phyloP scores from a whole-genome alignment of 768 basidiomycete genomes.

The Trametes elegans region DNA sequence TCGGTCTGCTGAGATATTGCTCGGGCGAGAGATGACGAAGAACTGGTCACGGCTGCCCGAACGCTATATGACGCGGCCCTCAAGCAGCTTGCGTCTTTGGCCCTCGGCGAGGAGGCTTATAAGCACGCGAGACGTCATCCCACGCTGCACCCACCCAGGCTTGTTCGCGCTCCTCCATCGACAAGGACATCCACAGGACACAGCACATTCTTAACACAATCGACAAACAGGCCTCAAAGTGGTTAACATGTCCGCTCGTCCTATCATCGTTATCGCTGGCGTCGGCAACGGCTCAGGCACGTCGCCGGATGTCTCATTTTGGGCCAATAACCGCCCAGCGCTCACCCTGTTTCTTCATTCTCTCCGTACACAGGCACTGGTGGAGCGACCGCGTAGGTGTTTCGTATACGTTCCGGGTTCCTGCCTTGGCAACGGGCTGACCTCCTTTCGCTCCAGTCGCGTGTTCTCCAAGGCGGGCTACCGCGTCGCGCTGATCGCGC shows the following conservation, averaged over 20 bases:
- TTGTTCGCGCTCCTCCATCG: not conserved
- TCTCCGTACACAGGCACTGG: constrained; percentile 33
- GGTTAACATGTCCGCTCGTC: constrained; percentile 28
- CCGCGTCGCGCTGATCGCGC: constrained; percentile 39
- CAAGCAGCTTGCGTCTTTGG: not conserved
- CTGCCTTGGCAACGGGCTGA: not conserved
- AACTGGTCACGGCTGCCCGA: not conserved
- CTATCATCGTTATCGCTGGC: constrained; percentile 41
- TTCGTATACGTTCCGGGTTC: not conserved
- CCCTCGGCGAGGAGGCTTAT: not conserved
- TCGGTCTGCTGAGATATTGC: not conserved
- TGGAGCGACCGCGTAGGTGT: constrained; percentile 39
- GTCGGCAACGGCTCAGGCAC: constrained; percentile 39
- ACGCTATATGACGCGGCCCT: not conserved
- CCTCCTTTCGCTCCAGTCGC: constrained; percentile 25
- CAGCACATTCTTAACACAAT: not conserved
- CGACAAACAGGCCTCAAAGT: not conserved
- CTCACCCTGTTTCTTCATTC: not conserved
- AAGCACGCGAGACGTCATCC: not conserved
- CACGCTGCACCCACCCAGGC: not conserved
- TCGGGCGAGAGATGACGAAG: constrained; percentile 4
- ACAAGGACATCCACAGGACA: not conserved
- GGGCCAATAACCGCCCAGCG: not conserved
- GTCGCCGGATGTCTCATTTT: not conserved
- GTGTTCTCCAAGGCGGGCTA: constrained; percentile 41